Conservation (phyloP, 768 basidiomycete genomes). For the Mycena pura region DNA sequence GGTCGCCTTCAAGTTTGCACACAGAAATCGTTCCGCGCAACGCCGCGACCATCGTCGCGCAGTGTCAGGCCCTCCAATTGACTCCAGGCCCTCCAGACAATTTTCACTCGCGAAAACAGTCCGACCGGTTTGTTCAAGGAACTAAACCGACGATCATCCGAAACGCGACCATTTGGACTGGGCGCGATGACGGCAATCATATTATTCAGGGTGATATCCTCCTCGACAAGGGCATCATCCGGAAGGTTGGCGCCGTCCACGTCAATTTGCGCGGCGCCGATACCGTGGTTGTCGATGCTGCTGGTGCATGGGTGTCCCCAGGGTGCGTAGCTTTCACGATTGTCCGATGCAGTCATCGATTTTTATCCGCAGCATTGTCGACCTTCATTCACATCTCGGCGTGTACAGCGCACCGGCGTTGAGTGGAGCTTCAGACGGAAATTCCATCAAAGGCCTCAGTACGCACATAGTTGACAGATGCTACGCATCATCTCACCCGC, state of each 20-base stretch:
- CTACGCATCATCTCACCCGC: too few relatives aligned
- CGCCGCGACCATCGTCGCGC: conserved; percentile 10
- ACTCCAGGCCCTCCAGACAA: conserved; percentile 22
- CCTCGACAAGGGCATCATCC: conserved; percentile 68
- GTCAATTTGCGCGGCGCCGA: conserved; percentile 16
- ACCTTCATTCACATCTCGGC: conserved; percentile 65
- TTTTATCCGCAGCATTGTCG: conserved; percentile 43
- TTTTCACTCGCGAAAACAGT: conserved; percentile 50
- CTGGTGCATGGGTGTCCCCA: conserved; percentile 75
- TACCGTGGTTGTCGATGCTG: conserved; percentile 55
- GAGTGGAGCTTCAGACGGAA: conserved; percentile 57
- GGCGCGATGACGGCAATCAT: conserved; percentile 60
- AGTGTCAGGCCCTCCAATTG: conserved; percentile 11
- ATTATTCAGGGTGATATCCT: conserved; percentile 65
- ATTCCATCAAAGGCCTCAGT: conserved; percentile 59
- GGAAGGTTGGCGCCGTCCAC: conserved; percentile 53
- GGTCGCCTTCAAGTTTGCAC: conserved; percentile 32
- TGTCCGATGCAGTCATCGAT: conserved; percentile 41
- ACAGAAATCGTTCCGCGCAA: conserved; percentile 17
- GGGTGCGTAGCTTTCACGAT: conserved; percentile 50
- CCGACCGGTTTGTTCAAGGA: conserved; percentile 62
- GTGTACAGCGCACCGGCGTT: conserved; percentile 43
- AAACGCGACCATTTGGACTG: conserved; percentile 86
- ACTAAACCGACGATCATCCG: conserved; percentile 61
- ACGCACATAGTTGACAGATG: too few relatives aligned